phyloP scores from a whole-genome alignment of 768 basidiomycete genomes.

The Scleroderma citrinum region DNA sequence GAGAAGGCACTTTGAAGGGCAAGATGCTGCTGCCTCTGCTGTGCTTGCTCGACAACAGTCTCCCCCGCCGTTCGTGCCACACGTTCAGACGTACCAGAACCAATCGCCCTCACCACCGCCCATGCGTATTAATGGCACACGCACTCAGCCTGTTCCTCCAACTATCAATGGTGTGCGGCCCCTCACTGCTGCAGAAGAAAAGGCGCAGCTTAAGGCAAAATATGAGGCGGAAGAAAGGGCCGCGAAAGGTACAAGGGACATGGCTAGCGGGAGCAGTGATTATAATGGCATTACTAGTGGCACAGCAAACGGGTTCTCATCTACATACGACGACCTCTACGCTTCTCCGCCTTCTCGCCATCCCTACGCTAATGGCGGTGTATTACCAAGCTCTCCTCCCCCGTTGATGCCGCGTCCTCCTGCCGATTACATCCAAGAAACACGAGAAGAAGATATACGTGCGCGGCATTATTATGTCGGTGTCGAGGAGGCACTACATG shows the following conservation, averaged over 20 bases:
- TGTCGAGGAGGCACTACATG: slow-evolving; percentile 29
- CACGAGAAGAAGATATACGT: slow-evolving; percentile 66
- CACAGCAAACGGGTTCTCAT: slow-evolving; percentile 5
- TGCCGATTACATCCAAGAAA: slow-evolving; percentile 75
- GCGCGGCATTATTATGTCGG: slow-evolving; percentile 31
- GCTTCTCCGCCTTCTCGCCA: slow-evolving; percentile 8
- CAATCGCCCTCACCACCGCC: slow-evolving; percentile 22
- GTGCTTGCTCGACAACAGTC: slow-evolving; percentile 21
- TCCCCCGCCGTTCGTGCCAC: slow-evolving; percentile 1
- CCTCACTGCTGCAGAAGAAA: slow-evolving; percentile 75
- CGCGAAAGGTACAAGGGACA: slow-evolving; percentile 27
- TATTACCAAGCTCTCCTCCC: slow-evolving; percentile 38
- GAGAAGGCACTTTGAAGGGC: slow-evolving; percentile 50
- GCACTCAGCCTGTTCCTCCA: slow-evolving; percentile 28
- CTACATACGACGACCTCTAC: slow-evolving; percentile 2
- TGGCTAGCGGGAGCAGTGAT: slow-evolving; percentile 4
- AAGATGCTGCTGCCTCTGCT: slow-evolving; percentile 39
- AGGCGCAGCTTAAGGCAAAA: slow-evolving; percentile 59
- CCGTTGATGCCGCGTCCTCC: slow-evolving; percentile 76
- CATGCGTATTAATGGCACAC: slow-evolving; percentile 19
- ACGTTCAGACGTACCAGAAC: not conserved
- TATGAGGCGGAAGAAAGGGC: slow-evolving; percentile 52
- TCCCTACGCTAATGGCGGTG: slow-evolving; percentile 11
- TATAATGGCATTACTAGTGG: too few species aligned
- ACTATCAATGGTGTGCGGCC: slow-evolving; percentile 21